Base-by-base conservation (phyloP, 2,329 filamentous ascomycete genomes). In the Microdochium bolleyi region DNA sequence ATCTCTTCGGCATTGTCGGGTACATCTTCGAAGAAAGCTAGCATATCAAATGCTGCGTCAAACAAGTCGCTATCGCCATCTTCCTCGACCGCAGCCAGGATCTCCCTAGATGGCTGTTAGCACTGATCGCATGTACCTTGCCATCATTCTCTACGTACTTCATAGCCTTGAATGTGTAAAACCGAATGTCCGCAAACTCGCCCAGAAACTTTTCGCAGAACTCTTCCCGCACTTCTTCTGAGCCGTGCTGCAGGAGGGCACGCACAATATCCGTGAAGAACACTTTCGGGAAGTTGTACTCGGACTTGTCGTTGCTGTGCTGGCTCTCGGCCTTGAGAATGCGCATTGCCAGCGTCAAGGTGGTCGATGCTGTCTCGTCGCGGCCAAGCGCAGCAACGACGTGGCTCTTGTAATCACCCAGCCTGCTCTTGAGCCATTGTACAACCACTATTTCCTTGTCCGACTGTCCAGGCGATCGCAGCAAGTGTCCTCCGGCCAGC, bases 141-240 rank as follows among this genome's bases (percentile, higher is more conserved):
- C 8, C 21, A 25, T n/a, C 25, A 37, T 19, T 22, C 24, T 30
- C 21, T 49, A 54, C 84, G 61, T 79, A 89, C 85, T 81, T 81
- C 60, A 95, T 74, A 14, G 82, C 80, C 61, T 84, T 78, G 64
- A 95, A 88, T 0, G 90, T 89, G 67, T 88, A 90, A 67, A 86
- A 95, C 57, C 89, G 80, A 55, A 96, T 77, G 67, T 97, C 94
- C 62, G 94, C 88, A 64, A 85, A 91, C 66, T 86, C 78, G 65
- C 88, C 84, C 50, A 91, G 76, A 65, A 84, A 96, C 58, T 89
- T 89, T 54, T 88, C 80, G 24, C 87, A 75, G 58, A 92, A 96
- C 52, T 89, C 84, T 49, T 82, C 76, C 50, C 84, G 79, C n/a
- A 85, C 74, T 34, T 79, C 76, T 38, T 82, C 78, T 44, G 80